Evolutionary conservation across 1,284 basidiomycete genomes (phyloP), one percentile per base, ranked within the genome.

Genomic region (Cryptococcus jaspeensis): DNA sequence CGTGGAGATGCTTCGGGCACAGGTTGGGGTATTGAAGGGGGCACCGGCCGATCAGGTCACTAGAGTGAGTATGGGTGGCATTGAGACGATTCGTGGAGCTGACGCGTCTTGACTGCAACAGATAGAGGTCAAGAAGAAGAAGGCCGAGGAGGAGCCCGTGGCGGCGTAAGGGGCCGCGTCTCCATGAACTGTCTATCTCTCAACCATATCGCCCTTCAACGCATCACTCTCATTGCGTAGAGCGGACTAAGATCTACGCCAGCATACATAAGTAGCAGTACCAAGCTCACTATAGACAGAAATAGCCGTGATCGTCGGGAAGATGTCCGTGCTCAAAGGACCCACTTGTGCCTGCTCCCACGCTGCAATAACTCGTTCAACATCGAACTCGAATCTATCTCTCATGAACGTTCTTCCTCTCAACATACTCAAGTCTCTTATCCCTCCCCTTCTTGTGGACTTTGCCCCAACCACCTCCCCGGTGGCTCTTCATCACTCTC

Each of bases 11-110:
- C 15, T 78, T 20, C 59, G 61, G 32, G 64, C 65, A 36, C 70
- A 75, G 53, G 72, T 69, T 12, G 70, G 69, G n/a, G 75, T 77
- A 49, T 68, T 81, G 48, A 79, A 81, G 59, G 80, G 80, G 38
- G 75, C 74, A 11, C 76, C 76, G 12, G 73, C 65, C 22, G 75
- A 76, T 61, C 75, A 77, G 60, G 68, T 78, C 18, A 69, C 71
- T 40, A 63, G 72, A 56, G 72, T 73, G 51, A 71, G 76, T 68
- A 61, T 20, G 15, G 47, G 20, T 43, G 25, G 39, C 38, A 15
- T 16, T 3, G 12, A n/a, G 18, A n/a, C 2, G 16, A n/a, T 8
- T 22, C 15, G 15, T 18, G 35, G 18, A 15, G n/a, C 28, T 28
- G 23, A 16, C n/a, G 18, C 12, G 12, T 22, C 5, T 13, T 18